A percentile compares a stretch with the other conserved stretches of the same genome.
Conservation (phyloP, 2,329 filamentous ascomycete species). For the Neopestalotiopsis sp. region DNA sequence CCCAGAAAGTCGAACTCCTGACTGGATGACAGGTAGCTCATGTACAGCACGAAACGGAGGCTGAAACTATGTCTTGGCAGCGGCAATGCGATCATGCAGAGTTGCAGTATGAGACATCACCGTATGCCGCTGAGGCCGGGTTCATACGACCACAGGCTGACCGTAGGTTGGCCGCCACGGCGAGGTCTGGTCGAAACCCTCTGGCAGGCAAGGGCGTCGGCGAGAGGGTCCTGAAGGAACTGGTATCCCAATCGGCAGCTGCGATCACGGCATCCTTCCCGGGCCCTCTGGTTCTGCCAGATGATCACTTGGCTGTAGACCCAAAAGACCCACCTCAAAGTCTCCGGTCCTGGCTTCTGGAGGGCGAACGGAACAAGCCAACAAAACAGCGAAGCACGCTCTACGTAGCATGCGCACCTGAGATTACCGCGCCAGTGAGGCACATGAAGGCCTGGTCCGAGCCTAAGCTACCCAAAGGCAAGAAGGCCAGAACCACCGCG, state of each 20-base stretch:
- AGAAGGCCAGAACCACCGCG: neutral
- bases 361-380: slow-evolving; percentile 54
- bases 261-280: slow-evolving; percentile 52
- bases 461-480: slow-evolving; percentile 27
- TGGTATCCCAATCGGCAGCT: slow-evolving; percentile 25
- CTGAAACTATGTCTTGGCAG: neutral
- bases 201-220: slow-evolving; percentile 20
- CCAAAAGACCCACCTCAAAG: slow-evolving; percentile 57
- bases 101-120: slow-evolving; percentile 37
- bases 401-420: slow-evolving; percentile 58
- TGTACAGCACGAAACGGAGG: neutral
- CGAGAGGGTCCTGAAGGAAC: slow-evolving; percentile 22
- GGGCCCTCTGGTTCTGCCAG: slow-evolving; percentile 63
- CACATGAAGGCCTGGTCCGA: slow-evolving; percentile 50
- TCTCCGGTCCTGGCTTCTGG: slow-evolving; percentile 54
- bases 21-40: neutral
- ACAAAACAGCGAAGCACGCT: slow-evolving; percentile 52
- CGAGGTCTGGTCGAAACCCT: slow-evolving; percentile 33
- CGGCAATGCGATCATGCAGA: slow-evolving; percentile 24
- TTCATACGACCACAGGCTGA: slow-evolving; percentile 36
- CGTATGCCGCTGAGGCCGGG: slow-evolving; percentile 34
- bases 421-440: slow-evolving; percentile 39
- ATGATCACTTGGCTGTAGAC: slow-evolving; percentile 62
- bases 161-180: slow-evolving; percentile 37
- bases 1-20: too few species aligned